phyloP scores from a whole-genome alignment of 345 rosid genomes.

The Sisymbrium irio region DNA sequence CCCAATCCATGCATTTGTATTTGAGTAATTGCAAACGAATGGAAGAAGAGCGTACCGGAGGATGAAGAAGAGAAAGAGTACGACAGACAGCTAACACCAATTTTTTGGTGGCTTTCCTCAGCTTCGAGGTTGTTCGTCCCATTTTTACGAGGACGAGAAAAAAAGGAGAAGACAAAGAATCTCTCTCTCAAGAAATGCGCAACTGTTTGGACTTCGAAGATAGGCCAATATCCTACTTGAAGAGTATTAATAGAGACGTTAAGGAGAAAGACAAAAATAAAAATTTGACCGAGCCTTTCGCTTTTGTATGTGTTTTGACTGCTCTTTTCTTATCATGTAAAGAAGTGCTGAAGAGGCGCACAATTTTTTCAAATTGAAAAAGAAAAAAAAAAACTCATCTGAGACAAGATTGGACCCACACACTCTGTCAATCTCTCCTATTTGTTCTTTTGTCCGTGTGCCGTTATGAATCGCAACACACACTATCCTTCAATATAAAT shows the following conservation, averaged over 20 bases:
- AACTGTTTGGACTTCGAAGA: not conserved
- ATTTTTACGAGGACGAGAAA: constrained; percentile 32
- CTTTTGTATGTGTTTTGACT: not conserved
- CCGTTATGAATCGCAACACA: not conserved
- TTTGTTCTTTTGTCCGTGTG: not conserved
- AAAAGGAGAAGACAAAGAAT: not conserved
- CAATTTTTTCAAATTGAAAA: not conserved
- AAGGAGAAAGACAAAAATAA: not conserved
- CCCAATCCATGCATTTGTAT: not conserved
- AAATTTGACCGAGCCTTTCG: not conserved
- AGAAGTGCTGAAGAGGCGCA: not conserved
- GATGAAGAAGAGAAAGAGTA: constrained; percentile 39
- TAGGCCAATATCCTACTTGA: not conserved
- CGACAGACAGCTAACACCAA: constrained; percentile 71
- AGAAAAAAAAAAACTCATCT: not conserved
- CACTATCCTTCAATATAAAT: not conserved
- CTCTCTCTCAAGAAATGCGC: not conserved
- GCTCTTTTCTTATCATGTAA: not conserved
- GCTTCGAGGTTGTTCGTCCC: constrained; percentile 47
- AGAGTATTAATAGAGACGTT: constrained; percentile 9
- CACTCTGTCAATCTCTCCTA: not conserved
- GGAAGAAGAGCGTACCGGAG: constrained; percentile 35
- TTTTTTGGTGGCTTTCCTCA: constrained; percentile 60
- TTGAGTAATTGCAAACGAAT: constrained; percentile 1
- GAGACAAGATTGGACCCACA: constrained; percentile 24